A percentile compares a stretch with the other conserved stretches of the same genome.
Evolutionary conservation across 2,329 filamentous ascomycete species (phyloP).

Genomic region (Metarhizium anisopliae): DNA sequence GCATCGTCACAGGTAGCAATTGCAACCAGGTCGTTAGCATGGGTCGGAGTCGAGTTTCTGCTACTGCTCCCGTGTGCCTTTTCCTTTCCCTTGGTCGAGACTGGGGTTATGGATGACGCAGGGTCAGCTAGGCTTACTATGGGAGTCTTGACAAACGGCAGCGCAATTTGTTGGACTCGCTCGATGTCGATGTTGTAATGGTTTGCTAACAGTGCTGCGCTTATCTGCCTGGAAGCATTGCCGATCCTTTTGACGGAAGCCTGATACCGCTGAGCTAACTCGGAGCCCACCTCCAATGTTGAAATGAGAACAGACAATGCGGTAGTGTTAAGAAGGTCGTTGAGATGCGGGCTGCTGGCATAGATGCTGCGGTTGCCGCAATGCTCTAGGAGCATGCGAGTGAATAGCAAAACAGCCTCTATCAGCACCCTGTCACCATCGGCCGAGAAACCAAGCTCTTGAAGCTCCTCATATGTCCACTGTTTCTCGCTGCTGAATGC

Average conservation of each 20-base stretch:
- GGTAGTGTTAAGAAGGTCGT: constrained; percentile 81
- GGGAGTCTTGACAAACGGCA: constrained; percentile 70
- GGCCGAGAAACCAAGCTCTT: constrained; percentile 51
- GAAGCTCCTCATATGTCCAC: constrained; percentile 38
- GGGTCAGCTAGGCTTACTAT: constrained; percentile 43
- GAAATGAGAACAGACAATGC: constrained; percentile 69
- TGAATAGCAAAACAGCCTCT: constrained; percentile 75
- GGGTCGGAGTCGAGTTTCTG: constrained; percentile 49
- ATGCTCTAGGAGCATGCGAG: constrained; percentile 79
- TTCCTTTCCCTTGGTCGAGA: constrained; percentile 68
- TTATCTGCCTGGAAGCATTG: constrained; percentile 56
- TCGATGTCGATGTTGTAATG: constrained; percentile 79
- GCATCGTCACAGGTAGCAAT: constrained; percentile 53
- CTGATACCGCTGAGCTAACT: constrained; percentile 87
- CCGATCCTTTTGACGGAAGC: constrained; percentile 72
- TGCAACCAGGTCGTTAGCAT: constrained; percentile 76
- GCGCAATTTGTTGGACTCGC: constrained; percentile 72
- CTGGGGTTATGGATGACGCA: constrained; percentile 42
- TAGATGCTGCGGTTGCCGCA: constrained; percentile 97
- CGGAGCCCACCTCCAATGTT: constrained; percentile 71
- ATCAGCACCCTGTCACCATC: constrained; percentile 78
- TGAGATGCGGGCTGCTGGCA: constrained; percentile 82
- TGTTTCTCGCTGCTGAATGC: constrained; percentile 38
- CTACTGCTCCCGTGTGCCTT: constrained; percentile 37
- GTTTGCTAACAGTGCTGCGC: constrained; percentile 65